Conservation (phyloP, 129 eudicot genomes). For the Deinandra increscens region DNA sequence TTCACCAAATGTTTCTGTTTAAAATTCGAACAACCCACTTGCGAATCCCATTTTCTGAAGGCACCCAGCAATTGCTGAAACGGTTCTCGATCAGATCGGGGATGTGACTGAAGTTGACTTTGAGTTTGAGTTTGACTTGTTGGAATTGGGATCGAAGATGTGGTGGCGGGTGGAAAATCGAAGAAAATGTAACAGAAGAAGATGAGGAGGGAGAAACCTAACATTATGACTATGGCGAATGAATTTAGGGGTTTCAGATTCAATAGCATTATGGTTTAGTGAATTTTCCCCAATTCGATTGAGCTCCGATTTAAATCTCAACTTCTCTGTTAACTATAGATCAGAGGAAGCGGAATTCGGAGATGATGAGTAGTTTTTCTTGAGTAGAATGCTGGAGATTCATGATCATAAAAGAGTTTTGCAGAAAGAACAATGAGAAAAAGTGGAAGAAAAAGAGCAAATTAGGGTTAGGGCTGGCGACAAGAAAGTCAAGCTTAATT, state of each 20-base stretch:
- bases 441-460: not conserved
- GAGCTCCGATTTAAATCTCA: not conserved
- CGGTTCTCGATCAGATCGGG: conserved; percentile 50
- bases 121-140: conserved; percentile 16
- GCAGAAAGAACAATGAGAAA: not conserved
- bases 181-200: conserved; percentile 58
- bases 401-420: not conserved
- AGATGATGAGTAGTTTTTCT: not conserved
- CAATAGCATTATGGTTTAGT: conserved; percentile 34
- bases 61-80: conserved; percentile 63
- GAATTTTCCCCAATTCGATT: conserved; percentile 14
- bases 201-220: conserved; percentile 45
- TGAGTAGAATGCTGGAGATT: not conserved
- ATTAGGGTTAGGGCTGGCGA: not conserved
- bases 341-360: not conserved
- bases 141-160: conserved; percentile 33
- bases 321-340: not conserved
- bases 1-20: conserved; percentile 40
- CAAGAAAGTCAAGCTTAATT: conserved; percentile 4
- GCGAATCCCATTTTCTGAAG: conserved; percentile 71
- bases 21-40: conserved; percentile 74
- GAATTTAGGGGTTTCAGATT: conserved; percentile 59
- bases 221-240: conserved; percentile 49
- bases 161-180: conserved; percentile 52
- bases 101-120: conserved; percentile 42